phyloP scores from a whole-genome alignment of 306 rosid genomes.

The Spatholobus suberectus region DNA sequence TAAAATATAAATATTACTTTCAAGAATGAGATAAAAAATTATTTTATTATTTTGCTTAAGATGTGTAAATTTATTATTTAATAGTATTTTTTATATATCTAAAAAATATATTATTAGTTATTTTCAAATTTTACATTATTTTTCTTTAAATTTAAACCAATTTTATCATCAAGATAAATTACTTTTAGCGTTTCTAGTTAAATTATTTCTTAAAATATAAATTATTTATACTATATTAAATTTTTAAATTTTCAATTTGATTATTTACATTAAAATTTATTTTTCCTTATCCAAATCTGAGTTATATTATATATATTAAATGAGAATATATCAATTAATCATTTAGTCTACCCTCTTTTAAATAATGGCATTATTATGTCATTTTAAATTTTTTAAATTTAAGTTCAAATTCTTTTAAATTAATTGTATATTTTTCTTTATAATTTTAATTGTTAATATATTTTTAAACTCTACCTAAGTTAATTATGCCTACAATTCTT shows the following conservation, averaged over 20 bases:
- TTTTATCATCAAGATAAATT: too few relatives aligned
- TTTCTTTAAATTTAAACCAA: neutral
- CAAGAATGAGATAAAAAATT: neutral
- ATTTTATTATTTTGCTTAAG: neutral
- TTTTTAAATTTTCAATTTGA: neutral
- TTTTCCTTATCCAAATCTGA: neutral
- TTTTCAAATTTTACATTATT: neutral
- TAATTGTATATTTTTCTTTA: neutral
- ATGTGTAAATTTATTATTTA: neutral
- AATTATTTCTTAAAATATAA: too few relatives aligned
- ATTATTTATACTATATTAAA: neutral
- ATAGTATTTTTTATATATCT: neutral
- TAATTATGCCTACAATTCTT: neutral
- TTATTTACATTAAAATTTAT: neutral
- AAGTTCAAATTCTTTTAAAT: neutral
- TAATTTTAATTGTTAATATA: neutral
- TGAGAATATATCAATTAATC: neutral
- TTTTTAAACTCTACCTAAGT: neutral
- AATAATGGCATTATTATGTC: neutral
- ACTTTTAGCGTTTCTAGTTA: neutral
- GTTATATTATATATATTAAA: neutral
- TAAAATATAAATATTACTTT: neutral
- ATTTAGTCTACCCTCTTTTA: neutral
- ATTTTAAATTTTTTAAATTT: neutral
- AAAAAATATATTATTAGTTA: neutral